Evolutionary conservation across 2,329 filamentous ascomycete genomes (phyloP), one percentile per base, ranked within the genome.

Genomic region (Emmonsia crescens): DNA sequence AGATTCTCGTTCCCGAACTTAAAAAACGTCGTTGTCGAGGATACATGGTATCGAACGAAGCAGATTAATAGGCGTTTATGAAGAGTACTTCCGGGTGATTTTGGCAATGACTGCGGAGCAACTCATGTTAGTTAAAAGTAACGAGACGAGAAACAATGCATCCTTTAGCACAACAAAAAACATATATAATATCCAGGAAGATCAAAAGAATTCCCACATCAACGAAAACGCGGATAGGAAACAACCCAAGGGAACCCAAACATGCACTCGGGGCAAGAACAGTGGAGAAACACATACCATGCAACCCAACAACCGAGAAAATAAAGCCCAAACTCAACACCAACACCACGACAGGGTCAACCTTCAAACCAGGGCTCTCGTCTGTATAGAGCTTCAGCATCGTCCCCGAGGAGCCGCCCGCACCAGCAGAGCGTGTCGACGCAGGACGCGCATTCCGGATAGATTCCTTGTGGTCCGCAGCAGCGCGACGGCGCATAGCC

Each of bases 311-410:
- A 73, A 99, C 94, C 73, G 89, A 94, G 81, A 99, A 96, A 78
- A 99, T 99, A 79, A 99, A 99, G 65, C 96, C 94, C 71, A 99
- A 85, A 72, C 91, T 96, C 70, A 99, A 83, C 68, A 96, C 94
- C 73, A 99, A 84, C 66, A 99, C 93, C 67, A 99, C 92, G 63
- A 99, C 94, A 27, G 94, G 94, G 76, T 99, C 94, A 67, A 99
- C 94, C 82, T 96, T 96, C 71, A 99, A 82, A 65, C 94, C 94
- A 63, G 94, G 94, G 67, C 90, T 96, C 82, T 99, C 94, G 75
- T 99, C 94, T 62, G 94, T 99, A 85, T 99, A 99, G 52, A 99
- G 87, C 78, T 92, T 93, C 81, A 99, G 83, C 94, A 99, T 99
- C 60, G 94, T 99, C 80, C 91, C 96, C 77, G 89, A 96, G 75